Base-by-base conservation (phyloP, 2,329 filamentous ascomycete genomes). In the Fusarium armeniacum region DNA sequence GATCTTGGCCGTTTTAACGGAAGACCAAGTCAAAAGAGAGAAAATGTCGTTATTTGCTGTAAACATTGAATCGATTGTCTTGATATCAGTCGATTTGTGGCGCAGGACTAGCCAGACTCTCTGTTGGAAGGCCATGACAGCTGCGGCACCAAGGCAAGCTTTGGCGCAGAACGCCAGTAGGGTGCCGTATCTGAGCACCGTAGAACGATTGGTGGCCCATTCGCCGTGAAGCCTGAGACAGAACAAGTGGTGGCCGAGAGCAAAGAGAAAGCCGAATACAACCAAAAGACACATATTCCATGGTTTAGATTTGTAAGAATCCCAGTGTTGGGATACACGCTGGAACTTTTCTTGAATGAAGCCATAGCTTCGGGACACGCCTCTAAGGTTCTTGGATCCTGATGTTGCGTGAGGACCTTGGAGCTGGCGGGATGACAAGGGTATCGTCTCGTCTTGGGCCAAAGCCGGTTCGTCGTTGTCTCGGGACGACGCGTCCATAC, bases 261-360 rank as follows among this genome's bases (percentile, higher is more conserved):
- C 60, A 8, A 67, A 59, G 0, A 7, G 7, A 0, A 22, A 12
- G 2, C 56, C 62, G 2, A 38, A 1, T 4, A 53, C 4, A 0
- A 41, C 15, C 13, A 53, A 40, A 5, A 60, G 18, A 6, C 55
- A 70, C 66, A 70, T 60, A 6, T 46, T 64, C 45, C 38, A 64
- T 2, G 6, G 33, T 13, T 36, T 35, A 0, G 12, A 18, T 8
- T 7, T 35, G 6, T 46, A 56, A 2, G 5, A 0, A 1, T 26
- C 20, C 43, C 58, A 20, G 20, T 20, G 20, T 20, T 20, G 20
- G 20, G 20, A 20, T 20, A 20, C 20, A 20, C 20, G 20, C 20
- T 51, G 24, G 5, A 3, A 13, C 3, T 2, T 46, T 8, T 20
- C 7, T 3, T 13, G 6, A 4, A 28, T 4, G 5, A 38, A 12